Percentiles rank a stretch among this genome's conserved stretches.
These are phyloP conservation scores for Aspergillus versicolor DNA, from an alignment of 2,329 filamentous ascomycete genomes.

Conservation along the genomic window DNA sequence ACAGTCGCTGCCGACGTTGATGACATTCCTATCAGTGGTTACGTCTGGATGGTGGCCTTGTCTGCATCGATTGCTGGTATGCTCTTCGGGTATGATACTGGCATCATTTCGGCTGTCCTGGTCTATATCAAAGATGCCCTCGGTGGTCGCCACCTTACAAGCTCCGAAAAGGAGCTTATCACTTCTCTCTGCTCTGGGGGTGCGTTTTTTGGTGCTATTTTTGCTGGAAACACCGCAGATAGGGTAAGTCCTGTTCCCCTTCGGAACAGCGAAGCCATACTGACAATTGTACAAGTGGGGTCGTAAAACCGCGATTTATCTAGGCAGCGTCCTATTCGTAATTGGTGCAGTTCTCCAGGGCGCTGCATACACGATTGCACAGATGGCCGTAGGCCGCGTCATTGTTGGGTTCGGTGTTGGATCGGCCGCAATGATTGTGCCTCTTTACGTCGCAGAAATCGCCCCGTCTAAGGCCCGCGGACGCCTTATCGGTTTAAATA, in stretches of 20 bases:
- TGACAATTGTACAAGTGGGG: slow-evolving; percentile 28
- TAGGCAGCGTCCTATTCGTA: slow-evolving; percentile 43
- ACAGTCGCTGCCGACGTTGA: slow-evolving; percentile 27
- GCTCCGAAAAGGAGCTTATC: slow-evolving; percentile 52
- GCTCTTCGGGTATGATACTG: slow-evolving; percentile 48
- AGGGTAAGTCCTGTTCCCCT: slow-evolving; percentile 26
- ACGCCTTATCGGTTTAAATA: slow-evolving; percentile 40
- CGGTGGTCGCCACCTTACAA: slow-evolving; percentile 36
- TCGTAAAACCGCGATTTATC: slow-evolving; percentile 43
- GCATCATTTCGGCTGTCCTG: slow-evolving; percentile 47
- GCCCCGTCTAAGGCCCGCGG: slow-evolving; percentile 52
- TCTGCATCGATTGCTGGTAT: slow-evolving; percentile 35
- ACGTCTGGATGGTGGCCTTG: slow-evolving; percentile 39
- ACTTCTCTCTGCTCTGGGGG: slow-evolving; percentile 54
- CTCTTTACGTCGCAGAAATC: slow-evolving; percentile 51
- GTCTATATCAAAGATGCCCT: slow-evolving; percentile 38
- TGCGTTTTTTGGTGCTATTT: slow-evolving; percentile 46
- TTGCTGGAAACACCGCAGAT: slow-evolving; percentile 39
- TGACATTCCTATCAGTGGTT: slow-evolving; percentile 37
- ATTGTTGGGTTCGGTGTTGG: slow-evolving; percentile 53
- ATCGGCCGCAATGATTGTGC: slow-evolving; percentile 49
- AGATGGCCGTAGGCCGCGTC: slow-evolving; percentile 48
- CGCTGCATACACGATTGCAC: slow-evolving; percentile 38
- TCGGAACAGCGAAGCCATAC: not conserved
- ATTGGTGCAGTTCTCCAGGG: slow-evolving; percentile 40